phyloP scores from a whole-genome alignment of 768 basidiomycete species.

The Daedaleopsis sinensis region DNA sequence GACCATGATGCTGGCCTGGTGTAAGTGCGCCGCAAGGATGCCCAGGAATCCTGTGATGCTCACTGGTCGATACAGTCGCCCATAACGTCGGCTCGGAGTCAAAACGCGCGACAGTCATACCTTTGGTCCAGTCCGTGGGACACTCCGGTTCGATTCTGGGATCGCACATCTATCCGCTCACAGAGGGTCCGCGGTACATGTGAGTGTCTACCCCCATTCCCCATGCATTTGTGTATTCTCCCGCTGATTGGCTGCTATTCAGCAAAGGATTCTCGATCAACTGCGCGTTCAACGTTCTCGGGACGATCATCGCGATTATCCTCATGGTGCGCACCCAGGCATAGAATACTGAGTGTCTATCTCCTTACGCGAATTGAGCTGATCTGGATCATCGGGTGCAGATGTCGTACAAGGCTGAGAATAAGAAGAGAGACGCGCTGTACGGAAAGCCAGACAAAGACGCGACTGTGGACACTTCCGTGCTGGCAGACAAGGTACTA shows the following conservation, averaged over 20 bases:
- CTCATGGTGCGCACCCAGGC: slow-evolving; percentile 16
- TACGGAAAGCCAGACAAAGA: slow-evolving; percentile 25
- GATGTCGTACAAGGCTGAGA: slow-evolving; percentile 13
- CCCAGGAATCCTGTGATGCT: no score
- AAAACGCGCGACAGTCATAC: slow-evolving; percentile 44
- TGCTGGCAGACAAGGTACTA: slow-evolving; percentile 26
- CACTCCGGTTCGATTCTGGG: slow-evolving; percentile 43
- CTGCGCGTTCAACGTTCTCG: slow-evolving; percentile 26
- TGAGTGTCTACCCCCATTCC: slow-evolving; percentile 16
- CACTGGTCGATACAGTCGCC: slow-evolving; percentile 18
- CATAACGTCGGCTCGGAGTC: slow-evolving; percentile 49
- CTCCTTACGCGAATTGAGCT: not conserved
- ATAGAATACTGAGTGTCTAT: not conserved
- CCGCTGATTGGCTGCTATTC: not conserved
- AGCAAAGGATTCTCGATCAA: slow-evolving; percentile 24
- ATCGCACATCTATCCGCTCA: slow-evolving; percentile 44
- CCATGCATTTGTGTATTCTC: not conserved
- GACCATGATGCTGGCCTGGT: slow-evolving; percentile 77
- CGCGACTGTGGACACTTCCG: slow-evolving; percentile 26
- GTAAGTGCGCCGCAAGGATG: slow-evolving; percentile 54
- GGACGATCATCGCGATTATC: slow-evolving; percentile 19
- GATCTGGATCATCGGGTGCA: not conserved
- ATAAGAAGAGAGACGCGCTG: slow-evolving; percentile 22
- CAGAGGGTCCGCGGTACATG: slow-evolving; percentile 43
- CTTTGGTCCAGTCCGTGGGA: slow-evolving; percentile 44